phyloP scores from a whole-genome alignment of 2,329 filamentous ascomycete genomes.

The Aplosporella prunicola region DNA sequence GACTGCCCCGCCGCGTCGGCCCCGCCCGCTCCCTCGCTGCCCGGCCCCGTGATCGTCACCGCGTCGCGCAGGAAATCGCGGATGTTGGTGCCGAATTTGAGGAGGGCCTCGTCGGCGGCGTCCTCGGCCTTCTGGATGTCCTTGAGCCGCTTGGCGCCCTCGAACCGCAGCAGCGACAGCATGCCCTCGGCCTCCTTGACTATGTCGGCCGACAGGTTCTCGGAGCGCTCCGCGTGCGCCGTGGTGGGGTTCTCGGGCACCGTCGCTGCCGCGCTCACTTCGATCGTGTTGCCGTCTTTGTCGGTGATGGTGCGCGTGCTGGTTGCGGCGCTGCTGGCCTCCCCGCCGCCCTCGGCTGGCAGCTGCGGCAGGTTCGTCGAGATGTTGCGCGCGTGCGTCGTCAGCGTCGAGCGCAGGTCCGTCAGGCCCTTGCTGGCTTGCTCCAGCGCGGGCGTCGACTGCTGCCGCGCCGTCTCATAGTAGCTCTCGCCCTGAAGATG shows the following conservation, averaged over 20 bases:
- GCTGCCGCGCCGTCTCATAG: constrained; percentile 72
- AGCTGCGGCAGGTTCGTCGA: constrained; percentile 23
- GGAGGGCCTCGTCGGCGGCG: constrained; percentile 85
- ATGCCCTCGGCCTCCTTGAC: constrained; percentile 53
- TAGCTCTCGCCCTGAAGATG: constrained; percentile 65
- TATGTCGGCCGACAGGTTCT: constrained; percentile 40
- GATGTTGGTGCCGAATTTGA: constrained; percentile 85
- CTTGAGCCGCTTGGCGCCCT: constrained; percentile 74
- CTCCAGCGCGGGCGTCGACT: constrained; percentile 67
- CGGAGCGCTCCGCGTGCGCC: constrained; percentile 31
- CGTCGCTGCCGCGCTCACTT: constrained; percentile 7
- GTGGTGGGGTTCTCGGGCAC: constrained; percentile 15
- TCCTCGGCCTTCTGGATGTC: constrained; percentile 90
- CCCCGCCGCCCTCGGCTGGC: constrained; percentile 14
- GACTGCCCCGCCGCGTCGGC: constrained; percentile 35
- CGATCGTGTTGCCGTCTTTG: constrained; percentile 17
- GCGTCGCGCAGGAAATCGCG: constrained; percentile 85
- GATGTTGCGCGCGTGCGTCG: constrained; percentile 63
- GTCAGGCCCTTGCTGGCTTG: constrained; percentile 76
- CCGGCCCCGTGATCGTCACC: constrained; percentile 73
- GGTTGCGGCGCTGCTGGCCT: constrained; percentile 14
- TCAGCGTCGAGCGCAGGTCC: constrained; percentile 42
- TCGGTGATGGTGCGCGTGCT: constrained; percentile 15
- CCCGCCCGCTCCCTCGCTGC: constrained; percentile 13
- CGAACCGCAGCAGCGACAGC: constrained; percentile 63